Conservation (phyloP, 1,284 basidiomycete genomes). For the Mycena citricolor region DNA sequence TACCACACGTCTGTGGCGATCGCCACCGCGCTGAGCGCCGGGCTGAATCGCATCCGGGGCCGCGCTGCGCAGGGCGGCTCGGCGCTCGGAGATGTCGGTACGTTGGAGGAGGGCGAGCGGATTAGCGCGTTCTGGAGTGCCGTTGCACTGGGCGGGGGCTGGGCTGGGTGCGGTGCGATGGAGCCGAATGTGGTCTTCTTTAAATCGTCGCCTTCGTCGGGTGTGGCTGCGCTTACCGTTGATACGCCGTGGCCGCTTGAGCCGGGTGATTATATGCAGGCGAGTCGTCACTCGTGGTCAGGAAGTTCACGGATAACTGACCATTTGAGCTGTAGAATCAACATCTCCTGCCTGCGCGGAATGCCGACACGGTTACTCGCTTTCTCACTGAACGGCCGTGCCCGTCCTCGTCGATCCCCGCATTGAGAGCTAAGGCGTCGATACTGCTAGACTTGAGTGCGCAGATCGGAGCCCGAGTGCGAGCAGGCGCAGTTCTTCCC, state of each 20-base stretch:
- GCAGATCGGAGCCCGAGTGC: not conserved
- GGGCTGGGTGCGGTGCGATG: conserved; percentile 43
- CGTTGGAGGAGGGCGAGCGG: conserved; percentile 54
- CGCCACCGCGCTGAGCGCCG: conserved; percentile 35
- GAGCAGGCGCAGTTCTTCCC: not conserved
- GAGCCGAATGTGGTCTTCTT: conserved; percentile 16
- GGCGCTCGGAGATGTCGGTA: conserved; percentile 32
- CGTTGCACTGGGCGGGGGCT: conserved; percentile 51
- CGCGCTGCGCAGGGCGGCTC: conserved; percentile 22
- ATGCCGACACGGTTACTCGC: conserved; percentile 6
- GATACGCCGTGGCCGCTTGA: conserved; percentile 61
- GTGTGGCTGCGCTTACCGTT: conserved; percentile 38
- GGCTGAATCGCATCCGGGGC: conserved; percentile 36
- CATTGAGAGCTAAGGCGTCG: conserved; percentile 11
- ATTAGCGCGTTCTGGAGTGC: conserved; percentile 60
- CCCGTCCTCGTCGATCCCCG: not conserved
- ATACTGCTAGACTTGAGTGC: conserved; percentile 9
- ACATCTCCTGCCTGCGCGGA: conserved; percentile 3
- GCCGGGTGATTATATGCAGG: conserved; percentile 43
- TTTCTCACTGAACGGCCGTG: conserved; percentile 11
- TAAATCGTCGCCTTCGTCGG: too few relatives aligned
- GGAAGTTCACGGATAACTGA: not conserved
- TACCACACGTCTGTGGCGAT: conserved; percentile 40
- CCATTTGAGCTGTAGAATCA: conserved; percentile 1
- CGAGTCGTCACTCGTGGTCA: conserved; percentile 25